phyloP scores from a whole-genome alignment of 495 filamentous ascomycete genomes.

The Chaetomium cochliodes region DNA sequence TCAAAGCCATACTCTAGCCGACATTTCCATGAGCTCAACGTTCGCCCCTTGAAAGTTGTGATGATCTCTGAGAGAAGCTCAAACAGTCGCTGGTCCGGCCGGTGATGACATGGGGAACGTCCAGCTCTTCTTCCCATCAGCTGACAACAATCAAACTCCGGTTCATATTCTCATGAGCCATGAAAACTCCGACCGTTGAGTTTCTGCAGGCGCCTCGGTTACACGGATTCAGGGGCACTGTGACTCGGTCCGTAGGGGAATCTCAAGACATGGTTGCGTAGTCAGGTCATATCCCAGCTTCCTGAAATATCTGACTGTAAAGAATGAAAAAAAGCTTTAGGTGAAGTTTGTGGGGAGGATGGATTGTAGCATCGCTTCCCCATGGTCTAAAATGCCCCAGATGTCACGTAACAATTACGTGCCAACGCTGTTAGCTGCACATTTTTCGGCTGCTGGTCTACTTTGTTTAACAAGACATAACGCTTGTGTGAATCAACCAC shows the following conservation, averaged over 20 bases:
- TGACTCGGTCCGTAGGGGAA: too few species aligned
- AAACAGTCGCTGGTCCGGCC: background rate
- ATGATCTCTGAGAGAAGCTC: background rate
- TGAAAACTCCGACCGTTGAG: slow-evolving; percentile 1
- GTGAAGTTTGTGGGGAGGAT: background rate
- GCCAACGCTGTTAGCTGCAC: background rate
- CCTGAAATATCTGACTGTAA: background rate
- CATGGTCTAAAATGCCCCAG: background rate
- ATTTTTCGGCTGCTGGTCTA: background rate
- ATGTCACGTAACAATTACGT: slow-evolving; percentile 11
- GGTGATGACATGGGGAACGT: slow-evolving; percentile 10
- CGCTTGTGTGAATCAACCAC: background rate
- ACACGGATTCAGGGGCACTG: slow-evolving; percentile 8
- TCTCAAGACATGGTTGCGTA: background rate
- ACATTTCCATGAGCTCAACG: background rate
- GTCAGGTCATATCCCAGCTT: background rate
- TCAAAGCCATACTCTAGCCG: background rate
- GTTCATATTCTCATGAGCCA: background rate
- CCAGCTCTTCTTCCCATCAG: background rate
- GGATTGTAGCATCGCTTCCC: slow-evolving; percentile 13
- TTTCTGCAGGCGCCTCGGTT: slow-evolving; percentile 10
- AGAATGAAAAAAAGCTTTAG: background rate
- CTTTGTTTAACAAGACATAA: background rate
- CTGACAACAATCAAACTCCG: background rate
- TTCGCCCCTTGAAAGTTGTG: background rate